These are phyloP conservation scores for Solanum pinnatisectum DNA, from an alignment of 257 asterid species.

Conservation along the genomic window DNA sequence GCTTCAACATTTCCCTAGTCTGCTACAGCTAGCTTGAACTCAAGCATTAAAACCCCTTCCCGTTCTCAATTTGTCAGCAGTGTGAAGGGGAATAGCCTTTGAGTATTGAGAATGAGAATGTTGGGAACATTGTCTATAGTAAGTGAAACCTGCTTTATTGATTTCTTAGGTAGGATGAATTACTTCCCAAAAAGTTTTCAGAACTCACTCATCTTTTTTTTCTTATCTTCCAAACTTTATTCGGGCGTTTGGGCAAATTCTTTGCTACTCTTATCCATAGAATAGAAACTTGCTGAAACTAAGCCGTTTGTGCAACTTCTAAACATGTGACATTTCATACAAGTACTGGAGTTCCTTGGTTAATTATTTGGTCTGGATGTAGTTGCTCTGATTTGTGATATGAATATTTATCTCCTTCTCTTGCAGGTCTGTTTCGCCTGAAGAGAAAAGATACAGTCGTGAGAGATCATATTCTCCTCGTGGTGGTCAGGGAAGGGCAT, in stretches of 20 bases:
- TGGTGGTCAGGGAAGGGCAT: slow-evolving; percentile 12
- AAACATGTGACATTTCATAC: neutral
- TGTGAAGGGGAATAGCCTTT: neutral
- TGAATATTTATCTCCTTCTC: neutral
- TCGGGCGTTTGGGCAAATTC: neutral
- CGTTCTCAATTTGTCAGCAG: neutral
- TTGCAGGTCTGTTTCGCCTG: slow-evolving; percentile 67
- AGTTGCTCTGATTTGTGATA: neutral
- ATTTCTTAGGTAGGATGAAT: neutral
- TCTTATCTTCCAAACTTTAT: neutral
- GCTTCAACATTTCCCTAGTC: neutral
- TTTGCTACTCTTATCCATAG: neutral
- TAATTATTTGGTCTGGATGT: neutral
- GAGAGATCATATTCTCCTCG: slow-evolving; percentile 25
- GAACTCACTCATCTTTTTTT: neutral
- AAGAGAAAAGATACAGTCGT: slow-evolving; percentile 48
- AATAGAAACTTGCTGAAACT: neutral
- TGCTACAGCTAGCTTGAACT: neutral
- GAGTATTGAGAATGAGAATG: neutral
- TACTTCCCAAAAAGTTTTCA: neutral
- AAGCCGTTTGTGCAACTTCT: neutral
- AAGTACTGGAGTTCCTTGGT: neutral
- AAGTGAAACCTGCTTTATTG: neutral
- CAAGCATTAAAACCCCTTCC: neutral
- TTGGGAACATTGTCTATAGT: neutral